These are phyloP conservation scores for Prunus campanulata DNA, from an alignment of 306 rosid genomes.

Conservation along the genomic window DNA sequence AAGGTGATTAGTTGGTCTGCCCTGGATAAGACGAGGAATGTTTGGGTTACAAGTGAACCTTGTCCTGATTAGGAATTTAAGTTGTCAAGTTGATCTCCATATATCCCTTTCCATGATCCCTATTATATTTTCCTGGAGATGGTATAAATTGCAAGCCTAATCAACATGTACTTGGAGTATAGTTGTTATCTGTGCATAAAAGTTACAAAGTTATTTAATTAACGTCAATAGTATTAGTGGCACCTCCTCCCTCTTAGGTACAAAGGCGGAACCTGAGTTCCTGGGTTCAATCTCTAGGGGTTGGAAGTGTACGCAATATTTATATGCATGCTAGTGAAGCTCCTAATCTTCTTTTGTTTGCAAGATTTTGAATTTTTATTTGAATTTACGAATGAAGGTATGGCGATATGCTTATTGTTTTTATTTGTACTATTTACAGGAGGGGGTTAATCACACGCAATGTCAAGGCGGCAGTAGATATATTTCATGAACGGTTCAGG, in stretches of 20 bases:
- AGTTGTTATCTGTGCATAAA: not conserved
- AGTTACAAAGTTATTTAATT: not conserved
- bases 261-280: not conserved
- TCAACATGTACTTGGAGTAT: not conserved
- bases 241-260: not conserved
- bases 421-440: conserved; percentile 40
- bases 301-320: too few relatives aligned
- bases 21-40: not conserved
- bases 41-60: not conserved
- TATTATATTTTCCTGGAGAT: not conserved
- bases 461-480: conserved; percentile 63
- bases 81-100: not conserved
- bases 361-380: conserved; percentile 3
- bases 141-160: not conserved
- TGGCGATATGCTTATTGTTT: not conserved
- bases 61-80: not conserved
- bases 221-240: not conserved
- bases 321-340: not conserved
- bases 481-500: conserved; percentile 79
- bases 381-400: not conserved
- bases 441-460: conserved; percentile 93
- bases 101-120: not conserved
- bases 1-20: not conserved
- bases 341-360: not conserved
- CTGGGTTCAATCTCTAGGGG: not conserved